Conservation (phyloP, 108 stramenopile genomes). For the Cyclotella sp. region DNA sequence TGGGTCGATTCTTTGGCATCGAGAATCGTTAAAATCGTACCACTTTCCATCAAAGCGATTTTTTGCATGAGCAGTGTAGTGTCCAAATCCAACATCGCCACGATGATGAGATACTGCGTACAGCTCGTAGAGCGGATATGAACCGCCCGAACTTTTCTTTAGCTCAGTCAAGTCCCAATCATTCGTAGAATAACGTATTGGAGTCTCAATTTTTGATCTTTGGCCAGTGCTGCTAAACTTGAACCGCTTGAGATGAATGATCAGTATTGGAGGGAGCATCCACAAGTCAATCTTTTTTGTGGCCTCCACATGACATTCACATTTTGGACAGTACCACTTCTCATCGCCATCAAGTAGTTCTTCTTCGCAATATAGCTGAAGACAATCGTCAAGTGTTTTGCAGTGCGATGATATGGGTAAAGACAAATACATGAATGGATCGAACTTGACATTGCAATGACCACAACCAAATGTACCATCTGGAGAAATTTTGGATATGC, state of each 20-base stretch:
- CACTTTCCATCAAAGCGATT: slow-evolving; percentile 84
- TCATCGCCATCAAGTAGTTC: slow-evolving; percentile 81
- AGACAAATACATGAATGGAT: slow-evolving; percentile 96
- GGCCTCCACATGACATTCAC: slow-evolving; percentile 80
- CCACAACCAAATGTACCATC: slow-evolving; percentile 56
- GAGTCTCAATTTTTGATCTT: slow-evolving; percentile 72
- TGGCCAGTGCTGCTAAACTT: slow-evolving; percentile 63
- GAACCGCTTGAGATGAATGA: slow-evolving; percentile 96
- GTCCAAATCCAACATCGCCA: slow-evolving; percentile 90
- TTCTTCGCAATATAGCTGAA: slow-evolving; percentile 72
- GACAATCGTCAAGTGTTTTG: slow-evolving; percentile 72
- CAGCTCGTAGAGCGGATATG: slow-evolving; percentile 86
- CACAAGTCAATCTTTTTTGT: slow-evolving; percentile 90
- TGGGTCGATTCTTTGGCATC: slow-evolving; percentile 45
- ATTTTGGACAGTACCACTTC: slow-evolving; percentile 84
- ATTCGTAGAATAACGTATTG: slow-evolving; percentile 64
- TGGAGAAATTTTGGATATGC: slow-evolving; percentile 10
- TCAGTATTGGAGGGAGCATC: slow-evolving; percentile 91
- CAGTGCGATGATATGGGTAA: slow-evolving; percentile 68
- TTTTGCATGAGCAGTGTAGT: slow-evolving; percentile 91
- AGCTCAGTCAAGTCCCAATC: slow-evolving; percentile 67
- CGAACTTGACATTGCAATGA: slow-evolving; percentile 84
- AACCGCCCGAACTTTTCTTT: slow-evolving; percentile 50
- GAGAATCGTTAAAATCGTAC: slow-evolving; percentile 86
- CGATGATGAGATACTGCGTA: slow-evolving; percentile 95